Percentiles rank a stretch among this genome's conserved stretches.
phyloP scores from a whole-genome alignment of 345 rosid genomes.

The Corchorus capsularis region DNA sequence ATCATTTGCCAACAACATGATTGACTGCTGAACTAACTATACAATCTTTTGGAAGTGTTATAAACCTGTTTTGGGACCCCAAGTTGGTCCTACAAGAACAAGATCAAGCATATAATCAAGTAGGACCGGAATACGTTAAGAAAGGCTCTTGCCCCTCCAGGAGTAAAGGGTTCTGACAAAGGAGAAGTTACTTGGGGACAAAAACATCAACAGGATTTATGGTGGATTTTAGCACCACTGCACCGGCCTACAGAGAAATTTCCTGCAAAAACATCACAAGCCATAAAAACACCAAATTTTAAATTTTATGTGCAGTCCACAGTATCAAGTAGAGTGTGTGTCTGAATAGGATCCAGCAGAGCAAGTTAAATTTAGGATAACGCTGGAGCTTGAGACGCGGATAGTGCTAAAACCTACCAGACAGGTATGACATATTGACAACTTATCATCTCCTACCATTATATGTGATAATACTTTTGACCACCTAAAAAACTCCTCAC shows the following conservation, averaged over 20 bases:
- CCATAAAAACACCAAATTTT: not conserved
- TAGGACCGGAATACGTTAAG: conserved; percentile 7
- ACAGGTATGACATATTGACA: conserved; percentile 6
- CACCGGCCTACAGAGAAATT: not conserved
- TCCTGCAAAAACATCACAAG: conserved; percentile 7
- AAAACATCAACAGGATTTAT: not conserved
- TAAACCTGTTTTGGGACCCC: conserved; percentile 14
- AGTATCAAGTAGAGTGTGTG: not conserved
- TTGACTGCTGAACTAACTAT: conserved; percentile 24
- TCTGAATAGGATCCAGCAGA: not conserved
- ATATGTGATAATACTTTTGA: not conserved
- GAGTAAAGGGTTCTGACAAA: conserved; percentile 8
- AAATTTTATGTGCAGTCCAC: conserved; percentile 6
- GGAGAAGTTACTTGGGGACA: conserved; percentile 9
- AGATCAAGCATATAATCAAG: conserved; percentile 14
- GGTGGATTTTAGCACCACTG: conserved; percentile 15
- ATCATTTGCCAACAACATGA: conserved; percentile 7
- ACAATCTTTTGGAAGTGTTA: not conserved
- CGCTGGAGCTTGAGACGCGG: not conserved
- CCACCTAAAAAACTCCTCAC: not conserved
- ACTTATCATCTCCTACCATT: not conserved
- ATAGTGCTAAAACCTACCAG: not conserved
- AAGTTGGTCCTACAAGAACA: not conserved
- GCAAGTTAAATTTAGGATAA: not conserved
- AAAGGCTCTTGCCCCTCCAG: conserved; percentile 5